Percentiles rank a stretch among this genome's conserved stretches.
Conservation (phyloP, 805 yeast genomes). For the Blastobotrys terrestris region DNA sequence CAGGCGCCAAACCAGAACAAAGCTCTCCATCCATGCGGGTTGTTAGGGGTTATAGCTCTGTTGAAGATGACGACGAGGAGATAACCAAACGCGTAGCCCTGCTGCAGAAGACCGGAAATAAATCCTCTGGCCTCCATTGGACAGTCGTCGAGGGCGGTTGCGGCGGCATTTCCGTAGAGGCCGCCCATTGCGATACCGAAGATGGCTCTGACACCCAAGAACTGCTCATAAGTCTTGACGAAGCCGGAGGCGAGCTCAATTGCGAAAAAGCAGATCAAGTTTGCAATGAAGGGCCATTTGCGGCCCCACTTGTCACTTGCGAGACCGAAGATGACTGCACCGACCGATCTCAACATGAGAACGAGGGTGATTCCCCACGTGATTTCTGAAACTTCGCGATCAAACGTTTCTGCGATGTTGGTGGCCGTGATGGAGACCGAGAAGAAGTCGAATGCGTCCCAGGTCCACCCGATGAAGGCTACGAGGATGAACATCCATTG, state of each 20-base stretch:
- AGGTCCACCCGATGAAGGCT: slow-evolving; percentile 62
- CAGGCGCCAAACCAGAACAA: slow-evolving; percentile 72
- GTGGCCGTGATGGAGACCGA: slow-evolving; percentile 51
- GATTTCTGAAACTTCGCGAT: slow-evolving; percentile 40
- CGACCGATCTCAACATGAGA: slow-evolving; percentile 64
- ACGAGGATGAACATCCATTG: slow-evolving; percentile 59
- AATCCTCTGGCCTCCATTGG: slow-evolving; percentile 55
- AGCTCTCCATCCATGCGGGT: slow-evolving; percentile 58
- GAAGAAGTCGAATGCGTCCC: slow-evolving; percentile 71
- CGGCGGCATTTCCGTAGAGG: slow-evolving; percentile 57
- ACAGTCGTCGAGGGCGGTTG: slow-evolving; percentile 61
- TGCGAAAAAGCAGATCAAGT: slow-evolving; percentile 45
- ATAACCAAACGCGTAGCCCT: slow-evolving; percentile 73
- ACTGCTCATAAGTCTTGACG: slow-evolving; percentile 50
- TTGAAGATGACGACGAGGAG: slow-evolving; percentile 58
- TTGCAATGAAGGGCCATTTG: slow-evolving; percentile 56
- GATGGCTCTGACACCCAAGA: slow-evolving; percentile 54
- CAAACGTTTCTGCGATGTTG: slow-evolving; percentile 44
- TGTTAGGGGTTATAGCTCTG: slow-evolving; percentile 48
- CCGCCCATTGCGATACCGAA: slow-evolving; percentile 74
- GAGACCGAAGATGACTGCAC: slow-evolving; percentile 61
- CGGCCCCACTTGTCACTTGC: slow-evolving; percentile 60
- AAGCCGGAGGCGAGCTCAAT: slow-evolving; percentile 65
- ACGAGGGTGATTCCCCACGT: slow-evolving; percentile 73
- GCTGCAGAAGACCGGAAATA: slow-evolving; percentile 66